phyloP scores from a whole-genome alignment of 805 yeast genomes.

The Barnettozyma pratensis region DNA sequence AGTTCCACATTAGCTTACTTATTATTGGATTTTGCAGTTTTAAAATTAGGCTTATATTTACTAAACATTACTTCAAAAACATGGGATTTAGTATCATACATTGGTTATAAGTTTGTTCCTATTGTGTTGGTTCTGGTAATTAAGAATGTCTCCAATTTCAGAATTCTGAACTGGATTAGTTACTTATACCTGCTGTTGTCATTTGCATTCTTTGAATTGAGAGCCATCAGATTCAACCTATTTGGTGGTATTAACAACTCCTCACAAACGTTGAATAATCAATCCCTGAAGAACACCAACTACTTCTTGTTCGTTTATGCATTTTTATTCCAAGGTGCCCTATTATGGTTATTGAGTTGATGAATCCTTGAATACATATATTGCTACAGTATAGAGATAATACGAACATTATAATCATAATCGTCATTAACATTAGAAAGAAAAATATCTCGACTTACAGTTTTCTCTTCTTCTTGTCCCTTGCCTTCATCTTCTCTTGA shows the following conservation, averaged over 20 bases:
- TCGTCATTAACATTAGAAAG: conserved; percentile 1
- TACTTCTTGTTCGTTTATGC: conserved; percentile 85
- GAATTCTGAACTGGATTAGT: conserved; percentile 44
- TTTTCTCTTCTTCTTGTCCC: conserved; percentile 22
- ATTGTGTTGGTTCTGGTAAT: conserved; percentile 51
- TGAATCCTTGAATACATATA: background rate
- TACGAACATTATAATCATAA: background rate
- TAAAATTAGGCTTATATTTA: conserved; percentile 79
- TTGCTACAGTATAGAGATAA: background rate
- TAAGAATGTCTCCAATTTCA: conserved; percentile 38
- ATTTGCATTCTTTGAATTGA: conserved; percentile 60
- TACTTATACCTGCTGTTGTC: conserved; percentile 48
- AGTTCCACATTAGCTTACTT: conserved; percentile 83
- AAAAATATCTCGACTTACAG: conserved; percentile 1
- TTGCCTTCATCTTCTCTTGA: conserved; percentile 31
- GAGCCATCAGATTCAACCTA: conserved; percentile 41
- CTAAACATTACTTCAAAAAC: conserved; percentile 64
- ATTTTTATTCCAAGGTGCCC: conserved; percentile 68
- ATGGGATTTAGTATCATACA: conserved; percentile 82
- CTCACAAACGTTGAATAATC: conserved; percentile 55
- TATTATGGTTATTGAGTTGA: conserved; percentile 62
- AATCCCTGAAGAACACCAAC: conserved; percentile 73
- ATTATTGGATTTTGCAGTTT: conserved; percentile 64
- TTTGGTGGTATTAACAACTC: conserved; percentile 39
- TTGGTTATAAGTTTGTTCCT: conserved; percentile 93